A percentile compares a stretch with the other conserved stretches of the same genome.
phyloP scores from a whole-genome alignment of 371 early-diverging fungal genomes.

The Rhizomucor miehei region DNA sequence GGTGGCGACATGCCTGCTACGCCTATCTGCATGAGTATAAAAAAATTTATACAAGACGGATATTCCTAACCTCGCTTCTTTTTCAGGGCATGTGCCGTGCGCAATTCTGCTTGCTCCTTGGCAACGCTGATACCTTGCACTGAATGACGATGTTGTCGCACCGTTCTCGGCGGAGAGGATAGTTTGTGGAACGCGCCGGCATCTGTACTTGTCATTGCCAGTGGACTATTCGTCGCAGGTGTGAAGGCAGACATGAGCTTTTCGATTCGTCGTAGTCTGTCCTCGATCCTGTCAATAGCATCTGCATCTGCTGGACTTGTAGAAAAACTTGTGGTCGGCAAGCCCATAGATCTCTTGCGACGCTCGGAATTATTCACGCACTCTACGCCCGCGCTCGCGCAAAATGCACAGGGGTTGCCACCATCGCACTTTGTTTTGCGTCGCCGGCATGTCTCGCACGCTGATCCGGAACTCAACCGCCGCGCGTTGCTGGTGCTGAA shows the following conservation, averaged over 20 bases:
- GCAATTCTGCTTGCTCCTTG: conserved; percentile 38
- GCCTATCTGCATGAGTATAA: neutral
- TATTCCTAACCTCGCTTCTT: conserved; percentile 7
- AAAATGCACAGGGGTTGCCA: conserved; percentile 42
- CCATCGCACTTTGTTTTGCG: conserved; percentile 56
- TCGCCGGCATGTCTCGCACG: conserved; percentile 51
- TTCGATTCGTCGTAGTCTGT: conserved; percentile 46
- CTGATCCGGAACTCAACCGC: conserved; percentile 46
- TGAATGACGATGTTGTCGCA: conserved; percentile 42
- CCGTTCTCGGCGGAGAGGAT: conserved; percentile 9
- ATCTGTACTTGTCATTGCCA: neutral
- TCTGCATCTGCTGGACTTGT: conserved; percentile 10
- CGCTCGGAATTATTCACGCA: conserved; percentile 48
- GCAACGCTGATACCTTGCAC: conserved; percentile 46
- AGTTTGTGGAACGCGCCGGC: conserved; percentile 2
- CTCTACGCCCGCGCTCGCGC: conserved; percentile 38
- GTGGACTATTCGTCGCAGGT: conserved; percentile 17
- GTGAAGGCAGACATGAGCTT: conserved; percentile 48
- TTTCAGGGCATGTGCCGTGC: conserved; percentile 17
- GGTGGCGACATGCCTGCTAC: conserved; percentile 10
- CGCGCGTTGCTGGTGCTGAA: conserved; percentile 36
- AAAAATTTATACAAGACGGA: neutral
- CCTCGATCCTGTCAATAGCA: conserved; percentile 49
- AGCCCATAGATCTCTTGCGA: conserved; percentile 22
- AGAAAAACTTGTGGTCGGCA: conserved; percentile 2